A percentile compares a stretch with the other conserved stretches of the same genome.
These are phyloP conservation scores for Helicocarpus griseus DNA, from an alignment of 2,329 filamentous ascomycete species.

Conservation along the genomic window DNA sequence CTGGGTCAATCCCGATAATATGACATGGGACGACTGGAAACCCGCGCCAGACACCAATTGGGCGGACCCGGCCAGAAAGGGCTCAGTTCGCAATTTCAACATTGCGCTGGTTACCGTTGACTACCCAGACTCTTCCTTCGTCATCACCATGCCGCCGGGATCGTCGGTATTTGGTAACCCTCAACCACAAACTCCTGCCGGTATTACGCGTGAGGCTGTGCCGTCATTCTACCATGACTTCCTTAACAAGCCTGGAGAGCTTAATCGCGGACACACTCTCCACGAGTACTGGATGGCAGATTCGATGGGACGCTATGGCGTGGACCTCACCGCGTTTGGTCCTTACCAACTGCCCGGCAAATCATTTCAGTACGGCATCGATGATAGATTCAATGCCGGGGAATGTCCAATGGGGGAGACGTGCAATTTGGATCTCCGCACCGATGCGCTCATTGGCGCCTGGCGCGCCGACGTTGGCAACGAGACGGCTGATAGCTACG, in stretches of 20 bases:
- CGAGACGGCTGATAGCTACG: slow-evolving; percentile 9
- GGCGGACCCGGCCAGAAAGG: slow-evolving; percentile 10
- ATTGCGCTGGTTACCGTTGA: slow-evolving; percentile 13
- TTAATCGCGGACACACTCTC: slow-evolving; percentile 12
- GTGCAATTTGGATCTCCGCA: slow-evolving; percentile 10
- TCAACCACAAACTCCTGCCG: slow-evolving; percentile 8
- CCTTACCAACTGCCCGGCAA: slow-evolving; percentile 10
- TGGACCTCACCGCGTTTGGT: slow-evolving; percentile 13
- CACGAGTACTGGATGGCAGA: slow-evolving; percentile 15
- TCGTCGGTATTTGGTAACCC: slow-evolving; percentile 12
- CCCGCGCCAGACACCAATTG: slow-evolving; percentile 12
- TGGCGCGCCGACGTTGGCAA: slow-evolving; percentile 13
- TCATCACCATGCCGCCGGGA: slow-evolving; percentile 7
- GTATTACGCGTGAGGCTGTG: slow-evolving; percentile 9
- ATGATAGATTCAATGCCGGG: slow-evolving; percentile 8
- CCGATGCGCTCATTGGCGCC: slow-evolving; percentile 10
- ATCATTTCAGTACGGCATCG: slow-evolving; percentile 12
- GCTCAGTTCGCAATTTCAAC: slow-evolving; percentile 13
- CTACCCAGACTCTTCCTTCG: slow-evolving; percentile 9
- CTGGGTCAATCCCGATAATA: slow-evolving; percentile 14
- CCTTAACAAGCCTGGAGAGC: slow-evolving; percentile 12
- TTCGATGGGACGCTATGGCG: slow-evolving; percentile 12
- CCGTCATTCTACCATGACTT: slow-evolving; percentile 12
- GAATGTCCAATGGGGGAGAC: slow-evolving; percentile 8
- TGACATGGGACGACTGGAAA: slow-evolving; percentile 12